Evolutionary conservation across 108 stramenopile genomes (phyloP).

Genomic region (Nitzschia sp.): DNA sequence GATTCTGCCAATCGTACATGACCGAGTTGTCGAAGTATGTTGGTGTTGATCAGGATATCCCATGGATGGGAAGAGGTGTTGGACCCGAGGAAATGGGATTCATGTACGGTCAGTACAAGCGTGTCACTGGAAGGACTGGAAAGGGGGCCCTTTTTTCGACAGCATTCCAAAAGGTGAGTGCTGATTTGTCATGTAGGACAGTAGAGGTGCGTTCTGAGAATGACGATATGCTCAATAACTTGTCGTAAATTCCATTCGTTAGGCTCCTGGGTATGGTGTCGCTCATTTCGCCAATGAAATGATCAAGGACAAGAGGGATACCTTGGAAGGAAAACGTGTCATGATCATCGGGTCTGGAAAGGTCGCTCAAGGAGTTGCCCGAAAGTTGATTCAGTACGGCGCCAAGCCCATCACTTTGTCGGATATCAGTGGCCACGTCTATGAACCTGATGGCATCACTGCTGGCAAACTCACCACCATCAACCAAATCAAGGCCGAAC

Average conservation of each 20-base stretch:
- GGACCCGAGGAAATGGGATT: conserved; percentile 93
- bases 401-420: conserved; percentile 94
- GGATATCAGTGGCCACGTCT: conserved; percentile 93
- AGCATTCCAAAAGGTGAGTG: conserved; percentile 29
- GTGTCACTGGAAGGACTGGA: conserved; percentile 73
- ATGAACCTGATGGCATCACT: conserved; percentile 95
- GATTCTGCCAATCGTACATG: conserved; percentile 98
- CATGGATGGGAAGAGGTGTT: conserved; percentile 92
- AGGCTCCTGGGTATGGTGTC: conserved; percentile 94
- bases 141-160: conserved; percentile 56
- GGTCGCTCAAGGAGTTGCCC: conserved; percentile 89
- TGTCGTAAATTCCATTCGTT: no score
- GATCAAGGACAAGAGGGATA: conserved; percentile 84
- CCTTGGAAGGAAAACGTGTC: conserved; percentile 92
- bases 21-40: conserved; percentile 96
- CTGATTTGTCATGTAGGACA: neutral
- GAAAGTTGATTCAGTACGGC: conserved; percentile 91
- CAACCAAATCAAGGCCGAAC: conserved; percentile 92
- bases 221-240: no score
- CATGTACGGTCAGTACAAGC: conserved; percentile 98
- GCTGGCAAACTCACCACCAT: conserved; percentile 87
- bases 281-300: conserved; percentile 92
- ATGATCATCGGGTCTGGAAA: conserved; percentile 94
- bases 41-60: conserved; percentile 91
- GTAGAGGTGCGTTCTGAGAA: neutral